These are phyloP conservation scores for Moniliella sp. DNA, from an alignment of 1,284 basidiomycete species.

Conservation along the genomic window DNA sequence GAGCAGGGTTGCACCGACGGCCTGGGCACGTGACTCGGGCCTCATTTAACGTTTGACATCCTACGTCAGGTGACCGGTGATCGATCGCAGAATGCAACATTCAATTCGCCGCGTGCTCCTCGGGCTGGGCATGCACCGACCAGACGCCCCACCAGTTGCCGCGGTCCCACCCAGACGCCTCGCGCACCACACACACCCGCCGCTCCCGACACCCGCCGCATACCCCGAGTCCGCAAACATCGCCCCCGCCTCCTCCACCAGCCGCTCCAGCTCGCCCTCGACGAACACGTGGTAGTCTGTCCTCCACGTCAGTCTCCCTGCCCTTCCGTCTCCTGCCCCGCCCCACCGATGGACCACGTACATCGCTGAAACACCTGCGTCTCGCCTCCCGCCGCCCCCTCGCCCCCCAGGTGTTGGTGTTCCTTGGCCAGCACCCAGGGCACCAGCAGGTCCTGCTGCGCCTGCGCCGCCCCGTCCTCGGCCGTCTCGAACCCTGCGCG, in stretches of 20 bases:
- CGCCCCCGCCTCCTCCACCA: constrained; percentile 14
- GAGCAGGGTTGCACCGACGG: too few species aligned
- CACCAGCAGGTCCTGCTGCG: constrained; percentile 24
- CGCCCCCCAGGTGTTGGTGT: not conserved
- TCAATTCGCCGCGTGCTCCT: too few species aligned
- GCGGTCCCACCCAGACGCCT: constrained; percentile 26
- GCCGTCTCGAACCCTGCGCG: constrained; percentile 11
- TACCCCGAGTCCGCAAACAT: constrained; percentile 3
- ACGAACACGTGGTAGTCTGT: constrained; percentile 30
- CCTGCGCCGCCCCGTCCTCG: constrained; percentile 1
- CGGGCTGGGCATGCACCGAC: constrained; percentile 1
- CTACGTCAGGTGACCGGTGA: too few species aligned
- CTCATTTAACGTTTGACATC: too few species aligned
- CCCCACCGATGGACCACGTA: not conserved
- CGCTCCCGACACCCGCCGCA: not conserved
- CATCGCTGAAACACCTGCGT: not conserved
- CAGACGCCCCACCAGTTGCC: constrained; percentile 34
- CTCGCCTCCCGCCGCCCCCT: not conserved
- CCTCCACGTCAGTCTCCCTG: not conserved
- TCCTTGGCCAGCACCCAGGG: constrained; percentile 17
- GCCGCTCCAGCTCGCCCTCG: constrained; percentile 19
- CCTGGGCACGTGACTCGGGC: too few species aligned
- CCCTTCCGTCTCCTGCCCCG: constrained; percentile 1
- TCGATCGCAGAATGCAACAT: too few species aligned
- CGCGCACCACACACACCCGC: constrained; percentile 2